phyloP scores from a whole-genome alignment of 2,329 filamentous ascomycete species.

The Claviceps africana region DNA sequence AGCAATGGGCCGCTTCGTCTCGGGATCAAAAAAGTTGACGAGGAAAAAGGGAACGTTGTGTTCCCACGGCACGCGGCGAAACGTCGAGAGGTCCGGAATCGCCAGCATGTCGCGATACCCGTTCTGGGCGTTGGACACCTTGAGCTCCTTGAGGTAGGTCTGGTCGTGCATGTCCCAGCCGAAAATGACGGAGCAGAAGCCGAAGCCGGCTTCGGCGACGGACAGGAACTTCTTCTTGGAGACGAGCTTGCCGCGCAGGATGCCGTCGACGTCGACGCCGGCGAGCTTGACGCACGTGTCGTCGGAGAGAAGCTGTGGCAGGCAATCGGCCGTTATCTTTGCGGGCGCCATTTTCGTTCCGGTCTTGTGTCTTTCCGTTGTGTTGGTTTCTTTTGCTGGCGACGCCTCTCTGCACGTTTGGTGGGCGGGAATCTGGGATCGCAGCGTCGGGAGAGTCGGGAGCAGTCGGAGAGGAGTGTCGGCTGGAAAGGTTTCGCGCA shows the following conservation, averaged over 20 bases:
- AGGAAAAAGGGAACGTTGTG: conserved; percentile 74
- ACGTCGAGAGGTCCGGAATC: conserved; percentile 62
- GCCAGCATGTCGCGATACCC: conserved; percentile 80
- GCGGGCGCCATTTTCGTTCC: background rate
- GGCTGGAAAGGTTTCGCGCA: too few relatives aligned
- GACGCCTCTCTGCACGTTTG: background rate
- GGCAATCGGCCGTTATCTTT: conserved; percentile 44
- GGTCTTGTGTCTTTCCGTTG: background rate
- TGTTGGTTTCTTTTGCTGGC: too few relatives aligned
- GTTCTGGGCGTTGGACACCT: conserved; percentile 80
- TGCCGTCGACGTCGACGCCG: conserved; percentile 75
- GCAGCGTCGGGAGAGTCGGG: background rate
- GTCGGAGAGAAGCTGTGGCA: conserved; percentile 51
- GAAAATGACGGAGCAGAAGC: conserved; percentile 88
- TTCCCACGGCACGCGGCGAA: conserved; percentile 83
- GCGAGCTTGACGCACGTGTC: conserved; percentile 78
- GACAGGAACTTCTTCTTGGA: conserved; percentile 88
- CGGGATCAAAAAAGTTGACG: conserved; percentile 70
- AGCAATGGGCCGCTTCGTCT: conserved; percentile 55
- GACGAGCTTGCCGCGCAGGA: conserved; percentile 78
- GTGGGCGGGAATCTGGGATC: background rate
- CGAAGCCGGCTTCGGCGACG: conserved; percentile 67
- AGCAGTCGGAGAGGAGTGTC: too few relatives aligned
- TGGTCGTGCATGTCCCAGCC: conserved; percentile 96
- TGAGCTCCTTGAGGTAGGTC: conserved; percentile 74